phyloP scores from a whole-genome alignment of 306 rosid species.

The Mucuna pruriens region DNA sequence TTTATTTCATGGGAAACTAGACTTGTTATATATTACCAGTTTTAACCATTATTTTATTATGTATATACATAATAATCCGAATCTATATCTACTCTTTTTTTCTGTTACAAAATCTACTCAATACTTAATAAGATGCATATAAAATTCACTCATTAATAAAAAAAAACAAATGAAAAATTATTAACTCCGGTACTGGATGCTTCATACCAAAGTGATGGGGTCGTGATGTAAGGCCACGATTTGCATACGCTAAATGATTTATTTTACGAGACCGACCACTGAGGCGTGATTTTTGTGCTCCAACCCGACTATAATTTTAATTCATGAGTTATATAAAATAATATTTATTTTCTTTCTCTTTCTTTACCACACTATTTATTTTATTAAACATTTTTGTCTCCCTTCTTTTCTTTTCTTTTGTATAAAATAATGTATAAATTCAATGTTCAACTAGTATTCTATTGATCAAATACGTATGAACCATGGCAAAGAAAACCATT shows the following conservation, averaged over 20 bases:
- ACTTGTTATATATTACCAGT: too few species aligned
- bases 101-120: too few species aligned
- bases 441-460: not conserved
- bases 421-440: not conserved
- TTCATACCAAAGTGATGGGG: not conserved
- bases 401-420: not conserved
- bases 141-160: too few species aligned
- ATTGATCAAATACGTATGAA: not conserved
- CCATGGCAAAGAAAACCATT: not conserved
- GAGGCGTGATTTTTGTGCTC: conserved; percentile 17
- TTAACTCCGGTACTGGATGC: too few species aligned
- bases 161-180: too few species aligned
- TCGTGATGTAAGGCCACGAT: not conserved
- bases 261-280: not conserved
- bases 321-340: not conserved
- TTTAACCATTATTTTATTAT: too few species aligned
- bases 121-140: not conserved
- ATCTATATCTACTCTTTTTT: too few species aligned
- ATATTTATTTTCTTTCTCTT: not conserved
- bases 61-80: too few species aligned
- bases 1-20: too few species aligned
- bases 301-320: not conserved
- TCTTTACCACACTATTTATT: not conserved
- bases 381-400: not conserved
- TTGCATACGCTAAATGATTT: not conserved